Conservation (phyloP, 345 rosid species). For the Sisymbrium altissimum region DNA sequence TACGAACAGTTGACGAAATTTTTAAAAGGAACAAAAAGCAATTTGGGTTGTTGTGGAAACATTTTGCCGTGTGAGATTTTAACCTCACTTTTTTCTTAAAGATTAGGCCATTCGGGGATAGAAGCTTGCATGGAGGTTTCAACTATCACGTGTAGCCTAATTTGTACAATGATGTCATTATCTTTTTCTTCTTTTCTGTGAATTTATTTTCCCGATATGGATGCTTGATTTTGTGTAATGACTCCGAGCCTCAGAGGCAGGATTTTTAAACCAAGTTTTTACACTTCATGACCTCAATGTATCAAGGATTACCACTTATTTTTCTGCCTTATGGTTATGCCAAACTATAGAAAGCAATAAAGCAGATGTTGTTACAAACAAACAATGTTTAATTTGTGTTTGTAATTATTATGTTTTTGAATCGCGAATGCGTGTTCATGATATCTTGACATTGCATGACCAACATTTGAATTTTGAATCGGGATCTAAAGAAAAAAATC, state of each 20-base stretch:
- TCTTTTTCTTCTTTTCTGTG: not conserved
- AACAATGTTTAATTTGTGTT: not conserved
- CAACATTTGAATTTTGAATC: not conserved
- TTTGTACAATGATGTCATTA: slow-evolving; percentile 20
- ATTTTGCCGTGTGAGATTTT: not conserved
- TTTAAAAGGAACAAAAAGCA: not conserved
- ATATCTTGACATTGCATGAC: not conserved
- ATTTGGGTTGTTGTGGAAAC: slow-evolving; percentile 4
- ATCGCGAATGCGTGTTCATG: not conserved
- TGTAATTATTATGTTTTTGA: not conserved
- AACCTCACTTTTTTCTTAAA: not conserved
- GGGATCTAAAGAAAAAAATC: not conserved
- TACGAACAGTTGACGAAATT: not conserved
- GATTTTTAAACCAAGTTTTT: not conserved
- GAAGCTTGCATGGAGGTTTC: not conserved
- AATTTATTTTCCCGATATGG: not conserved
- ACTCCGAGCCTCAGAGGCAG: not conserved
- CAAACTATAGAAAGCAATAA: not conserved
- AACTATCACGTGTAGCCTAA: slow-evolving; percentile 23
- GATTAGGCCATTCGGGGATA: not conserved
- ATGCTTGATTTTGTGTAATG: not conserved
- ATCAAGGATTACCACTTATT: not conserved
- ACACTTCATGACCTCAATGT: not conserved
- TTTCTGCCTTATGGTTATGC: not conserved
- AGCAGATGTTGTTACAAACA: not conserved